A percentile compares a stretch with the other conserved stretches of the same genome.
Conservation (phyloP, 1,284 basidiomycete genomes). For the Tetrapyrgos nigripes region DNA sequence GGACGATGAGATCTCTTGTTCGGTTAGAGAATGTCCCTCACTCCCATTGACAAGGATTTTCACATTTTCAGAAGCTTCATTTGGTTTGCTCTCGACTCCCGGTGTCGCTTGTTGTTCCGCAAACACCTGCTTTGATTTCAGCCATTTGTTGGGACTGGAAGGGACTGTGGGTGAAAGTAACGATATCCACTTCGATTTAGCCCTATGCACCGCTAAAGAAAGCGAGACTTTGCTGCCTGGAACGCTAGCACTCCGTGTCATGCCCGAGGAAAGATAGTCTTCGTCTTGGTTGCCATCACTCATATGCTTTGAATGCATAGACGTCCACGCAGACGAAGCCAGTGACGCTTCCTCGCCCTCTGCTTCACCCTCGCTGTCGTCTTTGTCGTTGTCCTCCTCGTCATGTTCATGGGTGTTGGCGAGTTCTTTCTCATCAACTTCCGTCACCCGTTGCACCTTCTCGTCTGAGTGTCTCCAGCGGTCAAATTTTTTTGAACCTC, state of each 20-base stretch:
- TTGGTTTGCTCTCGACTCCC: constrained; percentile 8
- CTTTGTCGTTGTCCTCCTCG: constrained; percentile 30
- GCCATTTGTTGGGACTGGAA: constrained; percentile 39
- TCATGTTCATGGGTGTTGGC: background rate
- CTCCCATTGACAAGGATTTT: background rate
- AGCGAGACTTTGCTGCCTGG: constrained; percentile 49
- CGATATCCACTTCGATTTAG: constrained; percentile 64
- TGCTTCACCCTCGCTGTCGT: constrained; percentile 47
- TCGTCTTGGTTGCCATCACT: constrained; percentile 49
- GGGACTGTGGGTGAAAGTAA: constrained; percentile 49
- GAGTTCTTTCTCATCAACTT: constrained; percentile 43
- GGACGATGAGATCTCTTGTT: constrained; percentile 36
- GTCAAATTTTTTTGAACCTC: constrained; percentile 35
- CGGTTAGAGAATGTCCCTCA: constrained; percentile 25
- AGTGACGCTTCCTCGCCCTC: constrained; percentile 56
- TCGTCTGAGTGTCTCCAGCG: constrained; percentile 38
- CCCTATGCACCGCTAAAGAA: constrained; percentile 56
- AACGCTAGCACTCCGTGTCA: constrained; percentile 27
- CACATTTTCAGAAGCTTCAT: constrained; percentile 4
- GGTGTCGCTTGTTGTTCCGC: constrained; percentile 19
- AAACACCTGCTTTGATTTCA: constrained; percentile 27
- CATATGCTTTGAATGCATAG: constrained; percentile 50
- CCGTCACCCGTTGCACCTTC: constrained; percentile 38
- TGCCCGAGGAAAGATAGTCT: constrained; percentile 42
- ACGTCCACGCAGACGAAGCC: constrained; percentile 59